Percentiles rank a stretch among this genome's conserved stretches.
Evolutionary conservation across 768 basidiomycete genomes (phyloP).

Genomic region (Boletus rubroflammeus): DNA sequence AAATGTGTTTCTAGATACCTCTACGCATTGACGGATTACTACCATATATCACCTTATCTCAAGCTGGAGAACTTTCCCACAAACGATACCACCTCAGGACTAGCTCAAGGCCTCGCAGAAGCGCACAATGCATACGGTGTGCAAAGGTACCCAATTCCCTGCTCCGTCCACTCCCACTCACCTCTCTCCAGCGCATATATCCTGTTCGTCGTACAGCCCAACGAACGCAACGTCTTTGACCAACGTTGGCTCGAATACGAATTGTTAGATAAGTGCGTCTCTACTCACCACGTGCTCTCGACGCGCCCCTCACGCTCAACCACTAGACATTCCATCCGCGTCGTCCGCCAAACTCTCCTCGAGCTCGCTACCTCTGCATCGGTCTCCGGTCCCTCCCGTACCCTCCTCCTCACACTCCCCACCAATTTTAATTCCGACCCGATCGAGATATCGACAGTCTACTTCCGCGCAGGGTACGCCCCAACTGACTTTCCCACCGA

Average conservation of each 20-base stretch:
- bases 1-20: conserved; percentile 58
- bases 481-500: conserved; percentile 74
- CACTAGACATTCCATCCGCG: conserved; percentile 66
- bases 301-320: neutral
- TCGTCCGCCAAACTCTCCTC: conserved; percentile 72
- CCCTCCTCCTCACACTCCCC: conserved; percentile 36
- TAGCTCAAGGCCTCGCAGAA: conserved; percentile 73
- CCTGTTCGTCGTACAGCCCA: conserved; percentile 84
- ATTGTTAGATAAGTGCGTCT: conserved; percentile 66
- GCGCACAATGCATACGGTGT: conserved; percentile 75
- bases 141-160: conserved; percentile 28
- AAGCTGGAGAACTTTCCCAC: conserved; percentile 57
- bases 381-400: conserved; percentile 43
- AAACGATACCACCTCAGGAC: conserved; percentile 66
- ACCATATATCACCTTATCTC: conserved; percentile 50
- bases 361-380: conserved; percentile 59
- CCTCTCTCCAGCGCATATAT: conserved; percentile 45
- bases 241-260: conserved; percentile 88
- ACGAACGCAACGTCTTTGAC: conserved; percentile 93
- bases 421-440: conserved; percentile 4
- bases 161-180: neutral
- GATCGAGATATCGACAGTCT: conserved; percentile 80
- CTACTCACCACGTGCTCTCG: too few relatives aligned
- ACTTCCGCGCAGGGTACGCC: conserved; percentile 88
- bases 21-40: conserved; percentile 62